A percentile compares a stretch with the other conserved stretches of the same genome.
Evolutionary conservation across 2,329 filamentous ascomycete species (phyloP).

Genomic region (Trichoderma lentiforme): DNA sequence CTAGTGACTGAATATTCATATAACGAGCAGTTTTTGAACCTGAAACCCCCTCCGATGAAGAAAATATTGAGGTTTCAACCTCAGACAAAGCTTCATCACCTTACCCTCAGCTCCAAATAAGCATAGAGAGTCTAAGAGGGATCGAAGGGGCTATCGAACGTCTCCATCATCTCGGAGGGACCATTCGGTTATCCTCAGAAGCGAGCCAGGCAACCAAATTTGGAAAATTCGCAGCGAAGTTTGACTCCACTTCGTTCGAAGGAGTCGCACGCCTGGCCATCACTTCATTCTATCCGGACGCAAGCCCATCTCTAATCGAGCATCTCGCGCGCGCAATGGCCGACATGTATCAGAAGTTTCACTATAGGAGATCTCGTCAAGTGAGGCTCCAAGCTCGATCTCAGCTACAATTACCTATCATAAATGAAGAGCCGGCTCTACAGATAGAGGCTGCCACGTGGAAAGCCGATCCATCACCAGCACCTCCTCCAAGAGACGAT

Average conservation of each 20-base stretch:
- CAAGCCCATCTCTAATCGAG: background rate
- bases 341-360: slow-evolving; percentile 11
- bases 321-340: slow-evolving; percentile 4
- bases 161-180: slow-evolving; percentile 9
- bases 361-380: slow-evolving; percentile 8
- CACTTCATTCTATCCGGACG: slow-evolving; percentile 5
- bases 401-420: background rate
- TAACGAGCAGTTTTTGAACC: background rate
- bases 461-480: background rate
- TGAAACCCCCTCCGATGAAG: too few species aligned
- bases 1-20: background rate
- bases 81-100: background rate
- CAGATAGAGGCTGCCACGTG: too few species aligned
- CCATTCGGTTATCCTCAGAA: slow-evolving; percentile 3
- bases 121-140: background rate
- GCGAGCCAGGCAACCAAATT: background rate
- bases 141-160: slow-evolving; percentile 5
- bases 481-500: too few species aligned
- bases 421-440: background rate
- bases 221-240: background rate
- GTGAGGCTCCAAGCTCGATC: background rate
- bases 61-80: background rate
- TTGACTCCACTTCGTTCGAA: background rate
- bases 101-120: background rate
- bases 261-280: background rate